Base-by-base conservation (phyloP, 805 yeast species). In the Starmerella geochares region DNA sequence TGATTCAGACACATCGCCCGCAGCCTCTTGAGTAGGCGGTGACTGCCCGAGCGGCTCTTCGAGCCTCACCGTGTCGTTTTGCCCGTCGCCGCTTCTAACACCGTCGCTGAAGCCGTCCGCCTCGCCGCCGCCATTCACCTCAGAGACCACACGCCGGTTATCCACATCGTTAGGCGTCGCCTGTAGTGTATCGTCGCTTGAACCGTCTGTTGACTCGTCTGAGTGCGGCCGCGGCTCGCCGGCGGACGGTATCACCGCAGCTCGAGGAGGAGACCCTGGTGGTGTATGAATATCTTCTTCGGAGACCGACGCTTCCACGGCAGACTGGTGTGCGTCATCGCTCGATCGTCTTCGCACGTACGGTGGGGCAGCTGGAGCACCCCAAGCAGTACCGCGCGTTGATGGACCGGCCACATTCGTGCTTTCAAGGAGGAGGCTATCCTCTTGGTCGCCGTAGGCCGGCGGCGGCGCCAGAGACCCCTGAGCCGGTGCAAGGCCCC, bases 381-480 rank as follows among this genome's bases (percentile, higher is more conserved):
- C 27, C 42, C 39, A 19, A 20, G 17, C n/a, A n/a, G n/a, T 4
- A 6, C 9, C 21, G 14, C 29, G 6, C 16, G 29, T 2, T 25
- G 49, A 31, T 17, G 50, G 48, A 10, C 44, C 44, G 6, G 55
- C 14, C 8, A 25, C 35, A 20, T 21, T 25, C 5, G 58, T 50
- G 25, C 53, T 48, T 17, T 53, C 58, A 14, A 90, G 67, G 48
- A 90, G 65, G 3, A 87, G 78, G 62, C 88, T 95, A 42, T 80
- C 80, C 40, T 77, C 79, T 60, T 80, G 87, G 50, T 80, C 78
- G 44, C 85, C 84, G 66, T 90, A 90, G 9, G 92, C 81, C 1
- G 98, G 98, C 2, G 97, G 95, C 4, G 97, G 94, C 3, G 94
- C 82, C 51, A 87, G 82, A 44, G 74, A 76, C 1, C 97, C 98